These are phyloP conservation scores for Boletus pseudo-olivaceus DNA, from an alignment of 768 basidiomycete species.

Conservation along the genomic window DNA sequence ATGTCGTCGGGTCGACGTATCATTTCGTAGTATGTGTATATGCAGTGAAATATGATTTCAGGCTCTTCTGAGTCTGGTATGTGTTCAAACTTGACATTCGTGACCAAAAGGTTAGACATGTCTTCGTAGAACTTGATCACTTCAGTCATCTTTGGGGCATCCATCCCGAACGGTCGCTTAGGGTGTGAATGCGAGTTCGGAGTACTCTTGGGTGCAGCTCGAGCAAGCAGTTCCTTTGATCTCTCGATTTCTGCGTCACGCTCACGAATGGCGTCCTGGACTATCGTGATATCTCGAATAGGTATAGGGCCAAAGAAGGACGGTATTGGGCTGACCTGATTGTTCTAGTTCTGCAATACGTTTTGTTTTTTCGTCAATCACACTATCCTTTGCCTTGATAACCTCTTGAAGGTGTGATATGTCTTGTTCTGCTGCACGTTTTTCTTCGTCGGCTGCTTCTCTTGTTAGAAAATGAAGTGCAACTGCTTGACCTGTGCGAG, in stretches of 20 bases:
- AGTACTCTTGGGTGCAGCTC: conserved; percentile 40
- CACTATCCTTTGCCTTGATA: conserved; percentile 41
- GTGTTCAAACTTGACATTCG: conserved; percentile 50
- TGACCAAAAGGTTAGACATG: conserved; percentile 73
- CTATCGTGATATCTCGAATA: conserved; percentile 32
- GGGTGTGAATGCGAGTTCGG: conserved; percentile 33
- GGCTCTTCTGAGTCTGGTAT: conserved; percentile 20
- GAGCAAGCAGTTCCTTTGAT: conserved; percentile 41
- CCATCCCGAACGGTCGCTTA: conserved; percentile 35
- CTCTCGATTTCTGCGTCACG: conserved; percentile 63
- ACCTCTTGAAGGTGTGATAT: conserved; percentile 40
- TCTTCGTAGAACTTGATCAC: conserved; percentile 82
- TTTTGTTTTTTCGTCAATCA: conserved; percentile 42
- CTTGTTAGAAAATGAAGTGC: conserved; percentile 68
- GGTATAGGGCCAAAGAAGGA: not conserved
- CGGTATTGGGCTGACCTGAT: conserved; percentile 38
- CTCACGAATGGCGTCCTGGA: conserved; percentile 48
- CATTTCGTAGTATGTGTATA: conserved; percentile 53
- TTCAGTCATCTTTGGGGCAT: conserved; percentile 57
- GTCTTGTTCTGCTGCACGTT: conserved; percentile 47
- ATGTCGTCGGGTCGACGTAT: conserved; percentile 26
- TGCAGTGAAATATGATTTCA: conserved; percentile 66
- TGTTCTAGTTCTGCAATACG: conserved; percentile 47
- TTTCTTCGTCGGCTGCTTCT: conserved; percentile 71
- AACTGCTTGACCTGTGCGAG: conserved; percentile 45